Conservation (phyloP, 495 filamentous ascomycete species). For the Tuber aestivum region DNA sequence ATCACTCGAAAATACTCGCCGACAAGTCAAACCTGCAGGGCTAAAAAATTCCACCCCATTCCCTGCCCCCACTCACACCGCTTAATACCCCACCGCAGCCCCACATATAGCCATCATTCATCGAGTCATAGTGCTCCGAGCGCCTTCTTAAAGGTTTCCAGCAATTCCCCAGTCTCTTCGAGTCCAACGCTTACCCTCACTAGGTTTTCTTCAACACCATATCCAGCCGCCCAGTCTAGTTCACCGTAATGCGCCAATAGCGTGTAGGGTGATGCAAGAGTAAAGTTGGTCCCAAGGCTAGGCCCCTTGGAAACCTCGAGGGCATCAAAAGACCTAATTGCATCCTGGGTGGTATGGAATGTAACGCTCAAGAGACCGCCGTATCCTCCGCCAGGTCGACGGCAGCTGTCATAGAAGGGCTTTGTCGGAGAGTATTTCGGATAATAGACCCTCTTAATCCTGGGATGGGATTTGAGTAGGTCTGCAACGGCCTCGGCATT, state of each 20-base stretch:
- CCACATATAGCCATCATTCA: background rate
- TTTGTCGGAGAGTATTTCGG: conserved; percentile 69
- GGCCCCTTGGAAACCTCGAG: conserved; percentile 88
- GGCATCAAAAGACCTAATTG: conserved; percentile 75
- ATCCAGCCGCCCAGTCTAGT: conserved; percentile 77
- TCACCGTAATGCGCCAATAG: conserved; percentile 88
- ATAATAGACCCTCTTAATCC: conserved; percentile 74
- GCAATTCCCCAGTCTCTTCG: conserved; percentile 66
- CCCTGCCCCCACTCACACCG: background rate
- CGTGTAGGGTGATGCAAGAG: conserved; percentile 80
- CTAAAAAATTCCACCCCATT: background rate
- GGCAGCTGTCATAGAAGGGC: conserved; percentile 68
- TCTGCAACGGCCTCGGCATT: conserved; percentile 81
- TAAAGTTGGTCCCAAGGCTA: conserved; percentile 95
- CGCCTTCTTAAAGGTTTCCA: conserved; percentile 48
- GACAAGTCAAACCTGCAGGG: background rate
- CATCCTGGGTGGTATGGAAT: conserved; percentile 63
- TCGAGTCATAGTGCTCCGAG: conserved; percentile 37
- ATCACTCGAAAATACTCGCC: background rate
- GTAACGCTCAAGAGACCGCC: conserved; percentile 82
- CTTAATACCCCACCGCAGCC: background rate
- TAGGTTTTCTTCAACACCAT: conserved; percentile 68
- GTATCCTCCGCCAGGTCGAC: conserved; percentile 72
- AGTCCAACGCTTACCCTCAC: conserved; percentile 86
- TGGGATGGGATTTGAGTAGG: conserved; percentile 51